These are phyloP conservation scores for Aureobasidium zeae DNA, from an alignment of 2,329 filamentous ascomycete species.

Conservation along the genomic window DNA sequence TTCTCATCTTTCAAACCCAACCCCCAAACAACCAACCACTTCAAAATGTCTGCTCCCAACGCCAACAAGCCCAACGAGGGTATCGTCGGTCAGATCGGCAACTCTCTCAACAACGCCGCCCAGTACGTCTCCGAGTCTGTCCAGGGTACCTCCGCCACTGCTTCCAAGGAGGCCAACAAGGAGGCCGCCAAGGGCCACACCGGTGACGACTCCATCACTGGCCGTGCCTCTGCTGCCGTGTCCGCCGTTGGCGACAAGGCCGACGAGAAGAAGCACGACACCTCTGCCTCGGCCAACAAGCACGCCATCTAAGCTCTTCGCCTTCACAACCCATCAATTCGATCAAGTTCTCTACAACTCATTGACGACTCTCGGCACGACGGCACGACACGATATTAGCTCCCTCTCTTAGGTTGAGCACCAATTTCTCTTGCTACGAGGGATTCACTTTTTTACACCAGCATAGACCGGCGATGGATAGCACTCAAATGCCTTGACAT, in stretches of 20 bases:
- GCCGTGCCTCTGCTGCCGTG: constrained; percentile 46
- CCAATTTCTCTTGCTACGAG: background rate
- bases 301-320: constrained; percentile 24
- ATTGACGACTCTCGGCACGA: constrained; percentile 12
- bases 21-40: constrained; percentile 18
- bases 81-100: constrained; percentile 15
- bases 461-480: constrained; percentile 7
- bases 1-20: constrained; percentile 11
- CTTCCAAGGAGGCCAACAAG: constrained; percentile 16
- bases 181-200: constrained; percentile 23
- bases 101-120: constrained; percentile 43
- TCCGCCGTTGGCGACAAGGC: constrained; percentile 45
- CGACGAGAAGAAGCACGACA: constrained; percentile 44
- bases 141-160: constrained; percentile 43
- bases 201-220: constrained; percentile 41
- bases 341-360: background rate
- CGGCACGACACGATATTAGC: constrained; percentile 13
- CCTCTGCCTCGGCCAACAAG: constrained; percentile 42
- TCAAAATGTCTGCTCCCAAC: constrained; percentile 38
- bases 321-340: background rate
- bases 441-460: constrained; percentile 2
- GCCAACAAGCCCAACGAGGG: constrained; percentile 34
- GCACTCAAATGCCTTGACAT: constrained; percentile 8
- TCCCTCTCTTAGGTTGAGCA: constrained; percentile 6
- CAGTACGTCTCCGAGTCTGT: constrained; percentile 61